phyloP scores from a whole-genome alignment of 75 land plant genomes.

The Picea sitchensis region DNA sequence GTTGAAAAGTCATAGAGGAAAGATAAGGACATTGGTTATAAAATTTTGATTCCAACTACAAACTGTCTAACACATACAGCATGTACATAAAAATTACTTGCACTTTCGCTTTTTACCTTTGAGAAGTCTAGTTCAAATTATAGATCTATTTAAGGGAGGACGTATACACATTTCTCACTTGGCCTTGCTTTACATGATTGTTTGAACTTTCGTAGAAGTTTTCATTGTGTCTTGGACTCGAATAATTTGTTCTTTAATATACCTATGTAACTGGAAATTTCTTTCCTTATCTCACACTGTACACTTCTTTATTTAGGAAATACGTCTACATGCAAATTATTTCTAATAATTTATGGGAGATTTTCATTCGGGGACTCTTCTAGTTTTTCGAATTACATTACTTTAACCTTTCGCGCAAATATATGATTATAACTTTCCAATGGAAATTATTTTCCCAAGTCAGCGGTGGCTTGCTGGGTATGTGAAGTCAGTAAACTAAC shows the following conservation, averaged over 20 bases:
- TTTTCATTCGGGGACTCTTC: neutral
- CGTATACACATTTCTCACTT: neutral
- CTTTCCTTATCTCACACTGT: neutral
- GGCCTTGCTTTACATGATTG: neutral
- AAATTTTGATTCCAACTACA: neutral
- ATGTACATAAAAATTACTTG: neutral
- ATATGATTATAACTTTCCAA: neutral
- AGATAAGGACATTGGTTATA: neutral
- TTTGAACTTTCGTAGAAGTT: neutral
- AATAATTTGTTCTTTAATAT: neutral
- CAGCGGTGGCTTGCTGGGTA: too few relatives aligned
- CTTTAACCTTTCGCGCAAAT: neutral
- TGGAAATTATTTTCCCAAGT: neutral
- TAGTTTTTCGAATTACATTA: neutral
- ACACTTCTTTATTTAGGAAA: neutral
- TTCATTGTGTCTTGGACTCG: neutral
- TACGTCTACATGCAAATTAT: neutral
- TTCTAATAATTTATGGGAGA: neutral
- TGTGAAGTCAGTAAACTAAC: too few relatives aligned
- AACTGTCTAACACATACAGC: neutral
- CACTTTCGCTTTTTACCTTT: neutral
- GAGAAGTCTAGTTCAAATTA: neutral
- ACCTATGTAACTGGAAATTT: neutral
- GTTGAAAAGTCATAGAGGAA: neutral
- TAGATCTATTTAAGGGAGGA: neutral